Conservation (phyloP, 1,139 yeast genomes). For the Lizanozyma gosingica region DNA sequence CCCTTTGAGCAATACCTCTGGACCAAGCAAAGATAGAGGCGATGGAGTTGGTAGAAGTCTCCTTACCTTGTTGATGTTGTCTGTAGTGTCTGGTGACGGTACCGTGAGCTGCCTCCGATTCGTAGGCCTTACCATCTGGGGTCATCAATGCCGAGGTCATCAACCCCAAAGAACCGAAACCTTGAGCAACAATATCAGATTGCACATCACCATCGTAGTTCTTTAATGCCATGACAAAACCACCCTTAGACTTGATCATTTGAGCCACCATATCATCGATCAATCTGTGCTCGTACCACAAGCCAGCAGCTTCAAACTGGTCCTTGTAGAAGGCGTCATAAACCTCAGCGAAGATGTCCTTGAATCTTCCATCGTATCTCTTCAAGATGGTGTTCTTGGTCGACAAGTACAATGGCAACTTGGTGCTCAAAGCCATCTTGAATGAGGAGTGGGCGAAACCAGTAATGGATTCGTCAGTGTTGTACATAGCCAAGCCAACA, state of each 20-base stretch:
- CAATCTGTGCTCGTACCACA: slow-evolving; percentile 74
- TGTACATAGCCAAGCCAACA: slow-evolving; percentile 76
- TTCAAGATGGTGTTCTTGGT: slow-evolving; percentile 77
- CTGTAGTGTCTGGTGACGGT: slow-evolving; percentile 83
- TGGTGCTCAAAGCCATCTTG: slow-evolving; percentile 60
- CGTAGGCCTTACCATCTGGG: slow-evolving; percentile 81
- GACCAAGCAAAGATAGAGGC: slow-evolving; percentile 85
- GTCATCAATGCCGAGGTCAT: slow-evolving; percentile 80
- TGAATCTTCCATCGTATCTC: slow-evolving; percentile 75
- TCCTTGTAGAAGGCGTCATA: slow-evolving; percentile 50
- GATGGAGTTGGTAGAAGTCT: slow-evolving; percentile 76
- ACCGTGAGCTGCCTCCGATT: slow-evolving; percentile 82
- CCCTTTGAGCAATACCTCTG: slow-evolving; percentile 78
- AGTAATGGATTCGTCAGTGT: slow-evolving; percentile 68
- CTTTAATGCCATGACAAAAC: slow-evolving; percentile 74
- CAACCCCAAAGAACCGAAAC: slow-evolving; percentile 74
- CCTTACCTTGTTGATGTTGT: slow-evolving; percentile 77
- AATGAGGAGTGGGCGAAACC: slow-evolving; percentile 78
- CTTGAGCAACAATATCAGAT: slow-evolving; percentile 80
- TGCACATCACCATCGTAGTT: slow-evolving; percentile 85
- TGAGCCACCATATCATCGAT: slow-evolving; percentile 88
- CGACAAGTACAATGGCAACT: slow-evolving; percentile 59
- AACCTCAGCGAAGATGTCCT: slow-evolving; percentile 65
- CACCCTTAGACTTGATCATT: slow-evolving; percentile 80
- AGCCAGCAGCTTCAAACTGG: slow-evolving; percentile 55